These are phyloP conservation scores for Fragosphaeria purpurea DNA, from an alignment of 2,329 filamentous ascomycete species.

Conservation along the genomic window DNA sequence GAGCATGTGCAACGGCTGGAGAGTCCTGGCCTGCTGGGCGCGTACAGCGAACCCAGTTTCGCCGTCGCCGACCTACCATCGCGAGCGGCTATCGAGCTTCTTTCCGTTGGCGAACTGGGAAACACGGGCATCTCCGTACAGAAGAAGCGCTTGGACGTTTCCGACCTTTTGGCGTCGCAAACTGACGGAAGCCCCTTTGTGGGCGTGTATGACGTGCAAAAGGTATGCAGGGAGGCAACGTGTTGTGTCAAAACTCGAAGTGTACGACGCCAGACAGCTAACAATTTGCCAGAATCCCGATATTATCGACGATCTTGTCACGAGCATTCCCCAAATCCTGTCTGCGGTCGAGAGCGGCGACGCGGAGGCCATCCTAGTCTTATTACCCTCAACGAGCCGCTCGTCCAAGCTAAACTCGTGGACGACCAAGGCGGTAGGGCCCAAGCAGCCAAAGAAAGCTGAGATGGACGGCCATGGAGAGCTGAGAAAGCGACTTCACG, in stretches of 20 bases:
- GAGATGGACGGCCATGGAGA: not conserved
- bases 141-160: too few species aligned
- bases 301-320: constrained; percentile 32
- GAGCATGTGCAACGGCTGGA: constrained; percentile 32
- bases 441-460: constrained; percentile 12
- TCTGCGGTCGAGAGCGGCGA: constrained; percentile 37
- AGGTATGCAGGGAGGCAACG: constrained; percentile 23
- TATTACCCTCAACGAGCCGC: constrained; percentile 39
- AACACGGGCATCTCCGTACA: constrained; percentile 26
- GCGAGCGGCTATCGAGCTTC: constrained; percentile 29
- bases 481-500: constrained; percentile 24
- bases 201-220: constrained; percentile 32
- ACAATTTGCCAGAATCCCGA: constrained; percentile 28
- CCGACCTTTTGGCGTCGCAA: too few species aligned
- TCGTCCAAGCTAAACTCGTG: constrained; percentile 27
- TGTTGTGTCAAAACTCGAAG: too few species aligned
- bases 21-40: constrained; percentile 25
- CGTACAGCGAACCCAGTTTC: constrained; percentile 35
- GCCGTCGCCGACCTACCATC: constrained; percentile 37
- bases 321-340: constrained; percentile 34
- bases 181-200: constrained; percentile 27
- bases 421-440: constrained; percentile 25
- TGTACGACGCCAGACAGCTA: too few species aligned
- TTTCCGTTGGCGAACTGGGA: constrained; percentile 31
- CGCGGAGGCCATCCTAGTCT: constrained; percentile 46